Base-by-base conservation (phyloP, 2,329 filamentous ascomycete species). In the Clonostachys sp. region DNA sequence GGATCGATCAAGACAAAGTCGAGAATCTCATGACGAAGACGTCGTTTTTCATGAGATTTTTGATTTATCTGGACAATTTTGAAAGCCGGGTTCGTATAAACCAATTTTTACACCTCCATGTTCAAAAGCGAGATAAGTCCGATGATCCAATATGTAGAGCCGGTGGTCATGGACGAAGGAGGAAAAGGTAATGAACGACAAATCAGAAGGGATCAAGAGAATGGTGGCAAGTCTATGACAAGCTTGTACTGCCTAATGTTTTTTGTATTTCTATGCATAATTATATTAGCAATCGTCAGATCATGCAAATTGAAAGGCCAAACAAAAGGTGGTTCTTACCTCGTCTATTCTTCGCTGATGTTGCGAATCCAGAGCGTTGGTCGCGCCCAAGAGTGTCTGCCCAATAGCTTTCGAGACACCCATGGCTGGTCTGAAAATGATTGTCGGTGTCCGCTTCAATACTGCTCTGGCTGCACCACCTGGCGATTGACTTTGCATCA, bases 371-470 rank as follows among this genome's bases (percentile, higher is more conserved):
- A 99, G 74, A 42, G 88, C 83, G 65, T 99, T 99, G 0, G 90
- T 95, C 13, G 91, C 92, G 6, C 95, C 94, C 70, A 97, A 77
- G 49, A 99, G 72, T 36, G 92, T 90, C 71, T 95, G 89, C 9
- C 91, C 89, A 44, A 96, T 84, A 0, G 86, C 92, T 66, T 92
- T 92, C 35, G 86, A 90, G 8, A 91, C 89, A 1, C 92, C 95
- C 57, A 97, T 90, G 5, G 91, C 89, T 8, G 94, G 94, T 47
- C 91, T 76, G 55, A 99, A 81, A 45, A 99, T 87, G 17, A 97
- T 89, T 0, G 91, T 96, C n/a, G 94, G 94, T 33, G 91, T 91
- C 56, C 89, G 82, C 63, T 80, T 86, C 51, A 86, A 77, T 16
- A 99, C 83, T 2, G 87, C 91, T 58, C 75, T 83, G 13, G 90